Conservation (phyloP, 2,329 filamentous ascomycete species). For the Diaporthe aspalathi region DNA sequence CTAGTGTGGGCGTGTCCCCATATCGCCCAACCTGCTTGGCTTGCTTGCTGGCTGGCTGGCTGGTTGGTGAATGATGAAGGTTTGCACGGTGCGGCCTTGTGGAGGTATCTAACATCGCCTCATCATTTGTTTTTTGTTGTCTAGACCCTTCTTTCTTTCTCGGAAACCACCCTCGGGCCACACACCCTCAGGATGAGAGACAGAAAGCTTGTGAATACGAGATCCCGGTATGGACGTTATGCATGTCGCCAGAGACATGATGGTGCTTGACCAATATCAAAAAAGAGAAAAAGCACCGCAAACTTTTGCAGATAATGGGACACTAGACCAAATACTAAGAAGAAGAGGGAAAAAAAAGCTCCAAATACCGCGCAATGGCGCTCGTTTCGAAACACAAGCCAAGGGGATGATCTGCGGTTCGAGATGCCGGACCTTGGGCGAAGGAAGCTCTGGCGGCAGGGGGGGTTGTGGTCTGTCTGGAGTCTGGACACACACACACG, state of each 20-base stretch:
- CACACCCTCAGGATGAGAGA: constrained; percentile 1
- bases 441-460: background rate
- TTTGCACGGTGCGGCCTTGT: background rate
- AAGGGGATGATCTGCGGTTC: constrained; percentile 14
- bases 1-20: too few relatives aligned
- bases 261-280: constrained; percentile 1
- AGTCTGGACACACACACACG: background rate
- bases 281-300: constrained; percentile 7
- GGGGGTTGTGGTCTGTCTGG: background rate
- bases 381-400: constrained; percentile 25
- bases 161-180: background rate
- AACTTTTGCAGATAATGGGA: background rate
- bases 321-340: constrained; percentile 4
- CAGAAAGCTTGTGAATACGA: constrained; percentile 22
- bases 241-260: background rate
- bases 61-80: background rate
- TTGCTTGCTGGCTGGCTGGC: too few relatives aligned
- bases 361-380: constrained; percentile 7
- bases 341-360: background rate
- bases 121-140: background rate
- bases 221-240: background rate
- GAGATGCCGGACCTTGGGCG: background rate
- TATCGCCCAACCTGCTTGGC: too few relatives aligned
- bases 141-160: background rate
- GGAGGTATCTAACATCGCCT: too few relatives aligned